Evolutionary conservation across 345 rosid species (phyloP), one percentile per base, ranked within the genome.

Genomic region (Physaria fendleri): DNA sequence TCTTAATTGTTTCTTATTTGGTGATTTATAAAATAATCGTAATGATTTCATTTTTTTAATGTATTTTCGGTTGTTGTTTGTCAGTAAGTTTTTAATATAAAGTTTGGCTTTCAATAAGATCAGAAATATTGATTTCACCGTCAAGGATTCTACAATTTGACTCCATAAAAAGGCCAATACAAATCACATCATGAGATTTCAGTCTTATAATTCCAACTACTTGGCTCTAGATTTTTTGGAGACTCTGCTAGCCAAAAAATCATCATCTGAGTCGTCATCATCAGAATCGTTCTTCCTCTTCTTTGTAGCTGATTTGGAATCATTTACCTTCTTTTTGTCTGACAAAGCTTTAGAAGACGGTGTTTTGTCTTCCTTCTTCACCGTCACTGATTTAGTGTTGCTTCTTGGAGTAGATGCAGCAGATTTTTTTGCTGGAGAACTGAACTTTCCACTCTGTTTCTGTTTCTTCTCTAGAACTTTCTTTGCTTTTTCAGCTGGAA

Each of bases 401-500:
- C 48, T 66, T 77, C 79, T 75, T 27, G 67, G 64, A 6, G 81
- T 58, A 11, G 82, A 56, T 23, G 80, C 65, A 59, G 43, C 59
- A 42, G 74, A 43, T 75, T 85, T n/a, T n/a, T n/a, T 89, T 42
- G 63, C 29, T 3, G 96, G 96, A 12, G 88, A 83, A 51, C 53
- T 66, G 9, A 76, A 52, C 68, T 80, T 85, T 34, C 73, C 77
- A 60, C 13, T 58, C 76, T 72, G 83, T 71, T 73, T 77, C 65
- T 68, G 85, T 76, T 89, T 93, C 76, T 68, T 85, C 55, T 79
- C 92, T 3, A 75, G 75, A 18, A 79, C 82, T 69, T 85, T 78
- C 76, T 72, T 82, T 33, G 97, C 99, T 71, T 57, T 78, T 2
- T 77, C 95, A 41, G 72, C 47, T 14, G 97, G 49, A 25, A 89